Evolutionary conservation across 2,329 filamentous ascomycete genomes (phyloP).

Genomic region (Fusarium odoratissimum): DNA sequence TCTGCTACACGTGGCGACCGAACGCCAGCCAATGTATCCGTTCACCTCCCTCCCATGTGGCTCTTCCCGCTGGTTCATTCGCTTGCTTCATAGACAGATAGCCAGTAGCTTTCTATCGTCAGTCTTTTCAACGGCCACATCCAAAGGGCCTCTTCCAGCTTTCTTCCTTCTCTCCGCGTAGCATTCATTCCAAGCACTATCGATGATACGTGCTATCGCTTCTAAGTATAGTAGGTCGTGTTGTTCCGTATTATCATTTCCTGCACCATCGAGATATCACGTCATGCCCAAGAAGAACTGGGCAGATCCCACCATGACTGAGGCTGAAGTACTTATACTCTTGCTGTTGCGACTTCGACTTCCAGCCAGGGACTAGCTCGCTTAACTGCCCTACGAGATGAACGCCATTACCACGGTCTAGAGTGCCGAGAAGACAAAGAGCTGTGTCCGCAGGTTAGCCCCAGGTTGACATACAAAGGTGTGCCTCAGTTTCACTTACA

Average conservation of each 20-base stretch:
- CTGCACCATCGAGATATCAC: slow-evolving; percentile 35
- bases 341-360: slow-evolving; percentile 33
- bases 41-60: slow-evolving; percentile 36
- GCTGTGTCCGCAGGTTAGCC: slow-evolving; percentile 57
- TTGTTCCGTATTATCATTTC: slow-evolving; percentile 36
- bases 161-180: slow-evolving; percentile 19
- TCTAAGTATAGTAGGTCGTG: slow-evolving; percentile 43
- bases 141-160: slow-evolving; percentile 31
- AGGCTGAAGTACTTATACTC: slow-evolving; percentile 29
- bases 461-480: neutral
- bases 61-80: slow-evolving; percentile 38
- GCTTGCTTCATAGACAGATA: slow-evolving; percentile 31
- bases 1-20: slow-evolving; percentile 45
- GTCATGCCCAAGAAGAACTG: slow-evolving; percentile 35
- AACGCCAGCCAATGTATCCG: slow-evolving; percentile 39
- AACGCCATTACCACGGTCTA: slow-evolving; percentile 54
- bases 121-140: slow-evolving; percentile 24
- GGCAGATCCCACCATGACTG: slow-evolving; percentile 28
- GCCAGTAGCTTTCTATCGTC: slow-evolving; percentile 24
- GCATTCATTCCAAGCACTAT: slow-evolving; percentile 27
- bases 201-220: slow-evolving; percentile 28
- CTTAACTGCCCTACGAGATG: slow-evolving; percentile 41
- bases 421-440: slow-evolving; percentile 83
- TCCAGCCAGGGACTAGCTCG: slow-evolving; percentile 27
- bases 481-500: slow-evolving; percentile 69